Base-by-base conservation (phyloP, 352 stramenopile genomes). In the Phytophthora nicotianae region DNA sequence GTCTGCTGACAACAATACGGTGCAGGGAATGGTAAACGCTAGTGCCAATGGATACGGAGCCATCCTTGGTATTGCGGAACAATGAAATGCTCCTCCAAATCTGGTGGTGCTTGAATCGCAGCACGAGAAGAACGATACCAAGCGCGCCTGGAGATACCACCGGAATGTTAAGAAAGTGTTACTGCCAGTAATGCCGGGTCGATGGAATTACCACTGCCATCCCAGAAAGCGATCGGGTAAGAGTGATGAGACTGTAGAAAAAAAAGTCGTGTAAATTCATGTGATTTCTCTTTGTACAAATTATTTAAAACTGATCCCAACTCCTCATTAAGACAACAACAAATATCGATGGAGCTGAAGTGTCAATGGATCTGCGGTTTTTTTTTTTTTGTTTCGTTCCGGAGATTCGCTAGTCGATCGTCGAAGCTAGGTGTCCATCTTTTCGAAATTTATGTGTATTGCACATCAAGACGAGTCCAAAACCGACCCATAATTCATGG, bases 31-130 rank as follows among this genome's bases (percentile, higher is more conserved):
- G 58, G 68, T 77, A 2, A 64, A 74, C 37, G 69, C 70, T 16
- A 73, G 68, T 42, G 74, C 64, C 19, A 88, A 90, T 49, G 85
- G 85, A 5, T 91, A 85, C 58, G 85, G 85, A 42, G 74, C 82
- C 14, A 82, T 93, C 32, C 62, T 93, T 17, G 82, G 91, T 67
- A 70, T 90, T n/a, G 77, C 75, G 3, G 40, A 81, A 19, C 45
- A 68, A 17, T 38, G 62, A n/a, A 57, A 81, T 29, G 85, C 82
- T 2, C 79, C 85, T 11, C 57, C 72, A 19, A 55, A 69, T 16
- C 54, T 91, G 14, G 68, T 66, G 29, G 46, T 72, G 40, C 55
- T 86, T 14, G 76, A 89, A 58, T 55, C 58, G n/a, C 49, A 85
- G 20, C 72, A 83, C 35, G 66, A 74, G 24, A 88, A 81, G 64